Base-by-base conservation (phyloP, 768 basidiomycete genomes). In the Psilocybe cubensis region DNA sequence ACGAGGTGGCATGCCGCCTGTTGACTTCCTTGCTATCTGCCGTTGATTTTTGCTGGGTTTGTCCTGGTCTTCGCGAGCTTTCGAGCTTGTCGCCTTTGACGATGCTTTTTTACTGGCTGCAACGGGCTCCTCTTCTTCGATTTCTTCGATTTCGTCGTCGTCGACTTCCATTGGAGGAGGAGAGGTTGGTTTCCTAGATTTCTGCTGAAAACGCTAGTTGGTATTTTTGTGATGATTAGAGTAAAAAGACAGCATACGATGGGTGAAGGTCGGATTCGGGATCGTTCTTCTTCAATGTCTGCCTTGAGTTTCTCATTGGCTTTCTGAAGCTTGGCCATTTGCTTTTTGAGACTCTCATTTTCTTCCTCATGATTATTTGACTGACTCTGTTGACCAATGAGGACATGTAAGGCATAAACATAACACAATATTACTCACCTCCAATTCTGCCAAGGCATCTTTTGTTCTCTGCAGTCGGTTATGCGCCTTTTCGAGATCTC, bases 401-500 rank as follows among this genome's bases (percentile, higher is more conserved):
- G 4, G 45, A n/a, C n/a, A n/a, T n/a, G n/a, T n/a, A n/a, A n/a
- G n/a, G n/a, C n/a, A n/a, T n/a, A n/a, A n/a, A n/a, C n/a, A n/a
- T n/a, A n/a, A n/a, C n/a, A n/a, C n/a, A n/a, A n/a, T n/a, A n/a
- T n/a, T n/a, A n/a, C 63, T 18, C 63, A 86, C 85, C 79, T 80
- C 70, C 74, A 81, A 84, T 45, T 76, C 72, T 11, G 71, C 68
- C 23, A 76, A 68, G 41, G 65, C 70, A n/a, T 63, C 61, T 59
- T 79, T 83, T 54, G 76, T 62, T 63, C 76, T 82, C 29, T 43
- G 10, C 18, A 49, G 33, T 12, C 56, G 49, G 4, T 33, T 52
- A 17, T 29, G 43, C 9, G 49, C 55, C 41, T 56, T 56, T 11
- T 76, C 75, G 11, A 75, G 64, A 56, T 73, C 78, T 24, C 65